Evolutionary conservation across 495 filamentous ascomycete species (phyloP), one percentile per base, ranked within the genome.

Genomic region (Trichocladium uniseriatum): DNA sequence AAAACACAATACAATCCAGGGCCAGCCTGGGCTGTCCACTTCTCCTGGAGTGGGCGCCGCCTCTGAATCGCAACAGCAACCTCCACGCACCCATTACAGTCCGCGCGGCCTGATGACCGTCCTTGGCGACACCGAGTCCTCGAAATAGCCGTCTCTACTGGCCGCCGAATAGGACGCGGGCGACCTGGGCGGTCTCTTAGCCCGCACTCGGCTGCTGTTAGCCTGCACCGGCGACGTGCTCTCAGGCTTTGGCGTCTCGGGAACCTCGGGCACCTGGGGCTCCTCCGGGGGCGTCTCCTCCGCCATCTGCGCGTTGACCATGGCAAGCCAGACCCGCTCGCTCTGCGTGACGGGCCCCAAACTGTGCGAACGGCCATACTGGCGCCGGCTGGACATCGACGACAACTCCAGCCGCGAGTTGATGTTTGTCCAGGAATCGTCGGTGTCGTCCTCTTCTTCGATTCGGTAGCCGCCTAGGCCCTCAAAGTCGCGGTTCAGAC

Each of bases 381-480:
- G n/a, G n/a, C n/a, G n/a, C n/a, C 24, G 58, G 58, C 39, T 69
- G 64, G 88, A 67, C 50, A 87, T 80, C 1, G 86, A 71, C 0
- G 83, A 84, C 5, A 89, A 67, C 49, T 89, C 81, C 1, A 89
- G 72, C 18, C 85, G 74, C 6, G 80, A 78, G 53, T 89, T 91
- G 58, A 89, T 77, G 22, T 74, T 80, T 11, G 84, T 73, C 87
- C 87, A 94, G 16, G 78, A 70, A 10, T 65, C 68, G 38, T 86
- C 80, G 28, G 87, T 82, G 28, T 74, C 69, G 6, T 72, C 69
- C 11, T 71, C 64, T n/a, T 72, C 71, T 11, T 77, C 69, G 11
- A 78, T 50, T 45, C 83, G 71, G 86, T 86, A 90, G 1, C 87
- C 87, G 11, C 87, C 87, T 3, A 94, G 75, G n/a, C 86, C 87